Evolutionary conservation across 1,139 yeast genomes (phyloP).

Genomic region (Entelexis paramagnoliae): DNA sequence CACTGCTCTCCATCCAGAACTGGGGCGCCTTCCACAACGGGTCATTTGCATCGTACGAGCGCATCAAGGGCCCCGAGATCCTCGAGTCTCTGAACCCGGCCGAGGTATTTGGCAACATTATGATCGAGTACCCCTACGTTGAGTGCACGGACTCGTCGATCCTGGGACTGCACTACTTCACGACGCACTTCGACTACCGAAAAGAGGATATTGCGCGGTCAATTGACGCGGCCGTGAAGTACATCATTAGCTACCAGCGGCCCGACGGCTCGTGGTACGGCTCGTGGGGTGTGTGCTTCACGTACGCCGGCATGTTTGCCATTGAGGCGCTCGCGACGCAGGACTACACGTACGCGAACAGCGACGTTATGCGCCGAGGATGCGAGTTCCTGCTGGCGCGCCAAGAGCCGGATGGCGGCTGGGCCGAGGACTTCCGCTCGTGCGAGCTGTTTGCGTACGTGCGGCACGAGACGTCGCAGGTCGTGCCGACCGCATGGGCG

Average conservation of each 20-base stretch:
- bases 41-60: slow-evolving; percentile 86
- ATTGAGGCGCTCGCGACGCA: slow-evolving; percentile 76
- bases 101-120: slow-evolving; percentile 93
- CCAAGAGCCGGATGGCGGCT: slow-evolving; percentile 86
- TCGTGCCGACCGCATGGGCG: slow-evolving; percentile 93
- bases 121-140: slow-evolving; percentile 97
- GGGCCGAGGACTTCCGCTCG: slow-evolving; percentile 67
- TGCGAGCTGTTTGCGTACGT: slow-evolving; percentile 80
- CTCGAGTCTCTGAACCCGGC: slow-evolving; percentile 83
- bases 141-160: slow-evolving; percentile 97
- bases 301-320: slow-evolving; percentile 98
- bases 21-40: slow-evolving; percentile 75
- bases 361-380: slow-evolving; percentile 54
- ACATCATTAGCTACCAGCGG: slow-evolving; percentile 57
- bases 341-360: slow-evolving; percentile 52
- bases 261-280: slow-evolving; percentile 97
- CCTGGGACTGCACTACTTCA: slow-evolving; percentile 73
- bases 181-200: slow-evolving; percentile 52
- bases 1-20: slow-evolving; percentile 60
- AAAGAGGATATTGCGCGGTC: slow-evolving; percentile 54
- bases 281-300: slow-evolving; percentile 94
- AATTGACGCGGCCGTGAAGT: slow-evolving; percentile 61
- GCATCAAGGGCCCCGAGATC: slow-evolving; percentile 68
- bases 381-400: slow-evolving; percentile 73
- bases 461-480: slow-evolving; percentile 48